Base-by-base conservation (phyloP, 208 protist genomes). In the Leptomonas seymouri region DNA sequence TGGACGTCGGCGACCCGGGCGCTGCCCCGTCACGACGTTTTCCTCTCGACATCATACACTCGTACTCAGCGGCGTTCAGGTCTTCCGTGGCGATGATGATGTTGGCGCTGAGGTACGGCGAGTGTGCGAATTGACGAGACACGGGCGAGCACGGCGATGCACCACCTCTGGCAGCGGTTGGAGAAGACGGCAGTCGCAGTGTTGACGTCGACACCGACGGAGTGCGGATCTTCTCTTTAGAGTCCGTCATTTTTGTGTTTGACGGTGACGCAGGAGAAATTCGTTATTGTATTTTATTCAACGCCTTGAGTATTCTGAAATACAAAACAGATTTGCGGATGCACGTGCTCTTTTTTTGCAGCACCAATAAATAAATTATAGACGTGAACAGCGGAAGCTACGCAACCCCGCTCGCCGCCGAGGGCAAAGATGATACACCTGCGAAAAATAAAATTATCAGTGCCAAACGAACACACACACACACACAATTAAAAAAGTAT, bases 61-160 rank as follows among this genome's bases (percentile, higher is more conserved):
- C 60, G 46, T 65, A 65, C 60, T 65, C 60, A 6, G 51, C 49
- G 5, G 51, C 48, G 23, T 59, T 59, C 3, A 59, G 41, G 36
- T 70, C 48, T 21, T 76, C 62, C 16, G 42, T 64, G 20, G 55
- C 70, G 45, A 76, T 30, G 41, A 76, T 76, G 55, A 60, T 76
- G 46, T 49, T 65, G 18, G 70, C 53, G 44, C 41, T 50, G 23
- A 64, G 55, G 62, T 76, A 76, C 7, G 70, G 70, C 20, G 70
- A 45, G 57, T 76, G 70, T 0, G 62, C 25, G 18, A 69, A 69
- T 25, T 60, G 55, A 5, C 63, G 70, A 8, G 53, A 36, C 3
- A 57, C 8, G 18, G 63, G 60, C 0, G 60, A 65, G 46, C 23
- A 39, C 5, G 46, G 60, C 2, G 30, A 45, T 7, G 15, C 41